Base-by-base conservation (phyloP, 2,329 filamentous ascomycete genomes). In the Talaromyces amestolkiae region DNA sequence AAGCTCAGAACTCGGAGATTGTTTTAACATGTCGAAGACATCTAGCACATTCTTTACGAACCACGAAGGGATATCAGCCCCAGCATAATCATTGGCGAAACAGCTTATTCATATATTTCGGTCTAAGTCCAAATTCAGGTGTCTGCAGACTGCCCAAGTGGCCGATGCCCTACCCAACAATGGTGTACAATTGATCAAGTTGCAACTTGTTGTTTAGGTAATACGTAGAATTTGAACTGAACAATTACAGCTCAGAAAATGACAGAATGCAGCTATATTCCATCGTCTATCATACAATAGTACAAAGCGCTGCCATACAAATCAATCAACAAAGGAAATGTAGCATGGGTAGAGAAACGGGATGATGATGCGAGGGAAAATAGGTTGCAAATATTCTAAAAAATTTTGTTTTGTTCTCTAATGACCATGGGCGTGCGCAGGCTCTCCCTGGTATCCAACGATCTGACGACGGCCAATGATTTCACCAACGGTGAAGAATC, bases 401-500 rank as follows among this genome's bases (percentile, higher is more conserved):
- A 35, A 19, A 43, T 58, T 41, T 65, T 39, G 58, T 56, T 15
- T 47, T 58, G 10, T 58, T 63, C 22, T 63, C 61, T 77, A 77
- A 74, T 78, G 75, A 68, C 68, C 70, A 68, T 79, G 76, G 47
- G 70, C 75, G 72, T 84, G 85, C 69, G 79, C 79, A 69, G 78
- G 76, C 77, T 91, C 87, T 76, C 91, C 91, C 80, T 86, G 87
- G 86, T 99, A 99, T 70, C 95, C 95, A 73, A 99, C 85, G 72
- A 99, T 80, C 90, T 99, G 98, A 83, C 95, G 88, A 76, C 93
- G 87, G 74, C 95, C 95, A 74, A 99, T 89, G 80, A 99, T 98
- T 86, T 98, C 93, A 70, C 95, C 95, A 64, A 98, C 87, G 68
- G 93, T 96, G 86, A 98, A 99, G 87, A 99, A 99, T 68, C 95